Evolutionary conservation across 2,329 filamentous ascomycete species (phyloP).

Genomic region (Myriosclerotinia curreyana): DNA sequence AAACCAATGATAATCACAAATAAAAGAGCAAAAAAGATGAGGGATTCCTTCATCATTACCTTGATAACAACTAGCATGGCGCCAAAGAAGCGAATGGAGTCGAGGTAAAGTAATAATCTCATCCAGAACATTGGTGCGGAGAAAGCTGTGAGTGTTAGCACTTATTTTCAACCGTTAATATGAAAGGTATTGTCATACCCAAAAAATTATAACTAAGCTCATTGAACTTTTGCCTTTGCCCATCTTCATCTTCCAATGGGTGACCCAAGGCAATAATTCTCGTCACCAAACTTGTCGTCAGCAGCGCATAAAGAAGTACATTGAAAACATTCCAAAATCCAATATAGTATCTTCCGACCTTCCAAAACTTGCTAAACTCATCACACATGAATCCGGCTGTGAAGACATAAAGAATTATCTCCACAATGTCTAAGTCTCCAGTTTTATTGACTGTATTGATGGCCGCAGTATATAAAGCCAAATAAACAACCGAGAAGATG

Average conservation of each 20-base stretch:
- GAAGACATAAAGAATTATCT: conserved; percentile 84
- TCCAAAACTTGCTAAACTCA: conserved; percentile 85
- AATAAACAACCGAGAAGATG: conserved; percentile 76
- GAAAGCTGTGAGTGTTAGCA: conserved; percentile 56
- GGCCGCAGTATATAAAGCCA: conserved; percentile 80
- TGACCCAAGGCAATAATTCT: conserved; percentile 76
- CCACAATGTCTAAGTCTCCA: conserved; percentile 80
- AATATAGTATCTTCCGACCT: conserved; percentile 86
- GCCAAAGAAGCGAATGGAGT: conserved; percentile 92
- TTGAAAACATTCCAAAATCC: conserved; percentile 99
- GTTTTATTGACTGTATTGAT: conserved; percentile 90
- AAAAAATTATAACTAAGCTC: conserved; percentile 89
- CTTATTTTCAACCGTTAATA: not conserved
- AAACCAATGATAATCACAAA: conserved; percentile 82
- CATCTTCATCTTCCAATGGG: conserved; percentile 43
- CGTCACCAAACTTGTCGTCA: conserved; percentile 74
- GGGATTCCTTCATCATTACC: conserved; percentile 87
- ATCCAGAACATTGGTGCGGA: conserved; percentile 96
- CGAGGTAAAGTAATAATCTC: conserved; percentile 85
- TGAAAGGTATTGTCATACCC: conserved; percentile 26
- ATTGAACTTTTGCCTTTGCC: conserved; percentile 64
- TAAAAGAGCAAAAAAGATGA: conserved; percentile 94
- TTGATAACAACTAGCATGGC: conserved; percentile 97
- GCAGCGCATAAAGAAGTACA: conserved; percentile 71
- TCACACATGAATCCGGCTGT: conserved; percentile 89